Conservation (phyloP, 768 basidiomycete genomes). For the Boletellus ananas region DNA sequence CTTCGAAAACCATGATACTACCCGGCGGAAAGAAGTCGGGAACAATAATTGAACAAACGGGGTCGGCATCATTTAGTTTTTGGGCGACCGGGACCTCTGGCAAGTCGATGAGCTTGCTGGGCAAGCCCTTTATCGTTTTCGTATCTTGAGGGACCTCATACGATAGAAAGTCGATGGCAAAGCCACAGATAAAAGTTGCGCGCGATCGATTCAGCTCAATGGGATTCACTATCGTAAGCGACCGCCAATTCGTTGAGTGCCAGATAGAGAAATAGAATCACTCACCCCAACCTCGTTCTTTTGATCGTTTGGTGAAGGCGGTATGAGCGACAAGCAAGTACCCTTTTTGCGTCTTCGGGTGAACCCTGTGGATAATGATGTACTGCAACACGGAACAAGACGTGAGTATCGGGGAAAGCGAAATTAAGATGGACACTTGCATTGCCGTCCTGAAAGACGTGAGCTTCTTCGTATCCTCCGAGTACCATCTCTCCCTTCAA, state of each 20-base stretch:
- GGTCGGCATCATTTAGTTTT: constrained; percentile 61
- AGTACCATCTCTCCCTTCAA: constrained; percentile 90
- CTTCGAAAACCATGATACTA: constrained; percentile 89
- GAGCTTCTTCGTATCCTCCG: constrained; percentile 84
- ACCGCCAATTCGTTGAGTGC: neutral
- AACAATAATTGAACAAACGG: constrained; percentile 73
- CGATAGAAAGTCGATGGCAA: constrained; percentile 63
- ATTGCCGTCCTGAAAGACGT: constrained; percentile 95
- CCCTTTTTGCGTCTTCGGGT: constrained; percentile 86
- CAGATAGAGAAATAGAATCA: constrained; percentile 5
- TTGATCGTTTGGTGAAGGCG: constrained; percentile 80
- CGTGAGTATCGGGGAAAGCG: constrained; percentile 1
- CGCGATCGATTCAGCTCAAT: constrained; percentile 79
- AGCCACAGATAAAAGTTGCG: constrained; percentile 79
- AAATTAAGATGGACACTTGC: constrained; percentile 44
- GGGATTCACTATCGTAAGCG: constrained; percentile 57
- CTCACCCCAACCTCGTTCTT: constrained; percentile 78
- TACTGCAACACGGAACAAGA: constrained; percentile 52
- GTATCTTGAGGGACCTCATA: constrained; percentile 51
- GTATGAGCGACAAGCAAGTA: constrained; percentile 91
- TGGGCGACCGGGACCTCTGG: constrained; percentile 53
- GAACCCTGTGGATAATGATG: constrained; percentile 88
- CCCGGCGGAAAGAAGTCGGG: constrained; percentile 95
- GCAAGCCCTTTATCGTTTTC: constrained; percentile 64
- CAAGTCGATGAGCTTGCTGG: constrained; percentile 64